These are phyloP conservation scores for Lagerstroemia speciosa DNA, from an alignment of 345 rosid genomes.

Conservation along the genomic window DNA sequence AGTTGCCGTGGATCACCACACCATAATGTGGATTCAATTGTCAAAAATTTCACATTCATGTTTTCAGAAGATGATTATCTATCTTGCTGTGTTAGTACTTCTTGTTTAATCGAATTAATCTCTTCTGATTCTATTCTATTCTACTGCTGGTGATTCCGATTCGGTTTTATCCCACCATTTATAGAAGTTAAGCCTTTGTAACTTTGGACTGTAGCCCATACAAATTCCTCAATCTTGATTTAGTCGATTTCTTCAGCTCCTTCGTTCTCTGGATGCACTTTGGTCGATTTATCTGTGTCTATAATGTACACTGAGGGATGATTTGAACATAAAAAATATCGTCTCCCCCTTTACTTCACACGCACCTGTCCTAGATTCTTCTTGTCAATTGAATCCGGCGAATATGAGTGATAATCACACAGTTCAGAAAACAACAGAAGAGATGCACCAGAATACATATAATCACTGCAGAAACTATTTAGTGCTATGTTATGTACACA, in stretches of 20 bases:
- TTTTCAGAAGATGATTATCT: background rate
- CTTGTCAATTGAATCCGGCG: background rate
- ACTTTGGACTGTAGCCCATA: background rate
- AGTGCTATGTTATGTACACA: background rate
- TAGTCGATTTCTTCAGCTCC: background rate
- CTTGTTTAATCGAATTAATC: background rate
- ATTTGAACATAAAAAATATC: background rate
- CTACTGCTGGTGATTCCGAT: background rate
- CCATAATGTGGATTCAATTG: too few relatives aligned
- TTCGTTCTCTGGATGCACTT: background rate
- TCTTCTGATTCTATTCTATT: background rate
- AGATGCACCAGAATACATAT: background rate
- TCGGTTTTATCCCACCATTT: background rate
- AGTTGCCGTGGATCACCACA: background rate
- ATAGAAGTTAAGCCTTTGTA: background rate
- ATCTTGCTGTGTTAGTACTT: background rate
- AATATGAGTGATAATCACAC: background rate
- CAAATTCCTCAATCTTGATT: background rate
- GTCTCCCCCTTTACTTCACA: background rate
- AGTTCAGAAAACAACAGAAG: background rate
- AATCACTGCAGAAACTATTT: background rate
- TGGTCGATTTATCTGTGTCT: too few relatives aligned
- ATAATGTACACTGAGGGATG: background rate
- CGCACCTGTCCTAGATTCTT: background rate
- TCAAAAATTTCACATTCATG: background rate